phyloP scores from a whole-genome alignment of 192 early-diverging fungal genomes.

The Rhizophagus prolifer region DNA sequence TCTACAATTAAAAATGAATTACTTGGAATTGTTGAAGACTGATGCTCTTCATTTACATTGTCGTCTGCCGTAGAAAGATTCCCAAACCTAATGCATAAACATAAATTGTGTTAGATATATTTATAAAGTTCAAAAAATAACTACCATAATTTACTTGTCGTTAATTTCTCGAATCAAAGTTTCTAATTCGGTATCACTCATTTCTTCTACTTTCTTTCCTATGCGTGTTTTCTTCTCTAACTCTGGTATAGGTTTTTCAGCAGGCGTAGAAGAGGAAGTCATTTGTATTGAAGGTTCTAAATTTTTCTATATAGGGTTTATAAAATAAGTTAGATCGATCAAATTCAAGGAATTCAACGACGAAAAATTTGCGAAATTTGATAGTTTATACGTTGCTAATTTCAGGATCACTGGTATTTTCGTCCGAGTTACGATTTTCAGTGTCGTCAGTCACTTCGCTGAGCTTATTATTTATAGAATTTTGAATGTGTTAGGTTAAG shows the following conservation, averaged over 20 bases:
- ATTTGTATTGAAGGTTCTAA: background rate
- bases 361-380: no score
- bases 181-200: slow-evolving; percentile 67
- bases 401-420: background rate
- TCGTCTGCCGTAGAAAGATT: slow-evolving; percentile 14
- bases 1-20: slow-evolving; percentile 57
- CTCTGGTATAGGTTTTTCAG: slow-evolving; percentile 22
- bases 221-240: slow-evolving; percentile 30
- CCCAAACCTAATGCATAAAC: slow-evolving; percentile 12
- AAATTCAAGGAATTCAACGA: no score
- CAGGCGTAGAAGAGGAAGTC: slow-evolving; percentile 27
- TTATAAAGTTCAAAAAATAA: background rate
- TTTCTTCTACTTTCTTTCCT: slow-evolving; percentile 44
- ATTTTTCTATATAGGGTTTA: background rate
- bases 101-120: background rate
- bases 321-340: no score
- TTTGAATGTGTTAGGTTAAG: background rate
- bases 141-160: slow-evolving; percentile 47
- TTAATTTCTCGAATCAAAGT: slow-evolving; percentile 59
- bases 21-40: slow-evolving; percentile 17
- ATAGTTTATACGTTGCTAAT: no score
- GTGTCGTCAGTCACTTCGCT: background rate
- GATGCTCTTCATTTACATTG: background rate
- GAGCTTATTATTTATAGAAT: background rate
- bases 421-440: background rate